phyloP scores from a whole-genome alignment of 2,329 filamentous ascomycete species.

The Fusarium ramigenum region DNA sequence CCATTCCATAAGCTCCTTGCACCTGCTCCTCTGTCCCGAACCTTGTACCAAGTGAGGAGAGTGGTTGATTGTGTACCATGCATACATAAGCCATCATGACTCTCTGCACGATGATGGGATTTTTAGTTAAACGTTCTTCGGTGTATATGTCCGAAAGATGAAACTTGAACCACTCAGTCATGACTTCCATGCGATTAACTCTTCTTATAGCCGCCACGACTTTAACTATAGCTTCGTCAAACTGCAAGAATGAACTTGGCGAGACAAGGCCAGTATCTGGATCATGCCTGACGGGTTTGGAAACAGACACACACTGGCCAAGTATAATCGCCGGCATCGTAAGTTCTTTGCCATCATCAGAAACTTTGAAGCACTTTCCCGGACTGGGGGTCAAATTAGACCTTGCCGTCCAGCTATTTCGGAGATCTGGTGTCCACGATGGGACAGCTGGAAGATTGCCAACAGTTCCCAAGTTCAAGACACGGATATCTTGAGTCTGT shows the following conservation, averaged over 20 bases:
- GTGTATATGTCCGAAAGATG: slow-evolving; percentile 14
- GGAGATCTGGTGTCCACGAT: slow-evolving; percentile 10
- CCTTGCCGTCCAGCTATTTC: slow-evolving; percentile 7
- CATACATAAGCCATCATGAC: slow-evolving; percentile 16
- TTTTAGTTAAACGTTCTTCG: background rate
- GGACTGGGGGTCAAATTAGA: background rate
- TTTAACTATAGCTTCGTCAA: background rate
- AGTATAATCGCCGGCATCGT: background rate
- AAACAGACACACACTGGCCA: background rate
- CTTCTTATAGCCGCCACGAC: background rate
- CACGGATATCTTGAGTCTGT: background rate
- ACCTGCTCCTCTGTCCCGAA: background rate
- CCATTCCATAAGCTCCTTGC: background rate
- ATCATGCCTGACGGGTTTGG: fast-evolving
- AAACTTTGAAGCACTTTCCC: background rate
- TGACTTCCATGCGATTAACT: background rate
- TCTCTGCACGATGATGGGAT: background rate
- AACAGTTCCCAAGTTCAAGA: background rate
- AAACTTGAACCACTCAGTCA: background rate
- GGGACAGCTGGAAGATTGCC: fast-evolving
- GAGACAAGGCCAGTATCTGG: fast-evolving
- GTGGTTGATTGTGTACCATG: background rate
- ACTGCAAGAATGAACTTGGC: background rate
- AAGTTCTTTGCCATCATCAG: fast-evolving
- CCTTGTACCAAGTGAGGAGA: background rate